These are phyloP conservation scores for Fraxinus xanthoxyloides DNA, from an alignment of 305 asterid genomes.

Conservation along the genomic window DNA sequence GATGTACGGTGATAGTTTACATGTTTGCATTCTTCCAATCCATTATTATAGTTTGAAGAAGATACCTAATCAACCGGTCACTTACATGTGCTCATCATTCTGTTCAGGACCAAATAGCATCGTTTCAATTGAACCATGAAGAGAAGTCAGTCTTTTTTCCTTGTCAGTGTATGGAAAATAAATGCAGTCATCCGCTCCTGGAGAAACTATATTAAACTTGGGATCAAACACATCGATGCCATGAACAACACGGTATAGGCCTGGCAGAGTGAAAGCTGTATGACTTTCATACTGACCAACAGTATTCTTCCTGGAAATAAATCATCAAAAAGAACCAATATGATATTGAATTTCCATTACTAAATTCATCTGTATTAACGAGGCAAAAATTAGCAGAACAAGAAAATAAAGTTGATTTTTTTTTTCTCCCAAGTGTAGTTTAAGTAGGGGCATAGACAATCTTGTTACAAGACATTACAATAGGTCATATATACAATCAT, in stretches of 20 bases:
- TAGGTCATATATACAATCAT: neutral
- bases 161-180: conserved; percentile 71
- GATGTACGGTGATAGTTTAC: neutral
- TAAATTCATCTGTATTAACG: neutral
- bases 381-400: neutral
- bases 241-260: conserved; percentile 91
- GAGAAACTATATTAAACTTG: conserved; percentile 96
- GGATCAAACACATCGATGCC: conserved; percentile 96
- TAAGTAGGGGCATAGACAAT: neutral
- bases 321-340: neutral
- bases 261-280: conserved; percentile 84
- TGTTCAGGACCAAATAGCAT: conserved; percentile 79
- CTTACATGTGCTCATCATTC: conserved; percentile 81
- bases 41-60: neutral
- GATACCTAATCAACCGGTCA: neutral
- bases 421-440: neutral
- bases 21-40: neutral
- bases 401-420: neutral
- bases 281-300: conserved; percentile 98
- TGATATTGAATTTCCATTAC: neutral
- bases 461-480: neutral
- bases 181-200: conserved; percentile 91
- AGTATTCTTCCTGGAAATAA: conserved; percentile 67
- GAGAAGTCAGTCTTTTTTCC: conserved; percentile 72
- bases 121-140: conserved; percentile 66